phyloP scores from a whole-genome alignment of 371 early-diverging fungal species.

The Enterocytospora artemiae region DNA sequence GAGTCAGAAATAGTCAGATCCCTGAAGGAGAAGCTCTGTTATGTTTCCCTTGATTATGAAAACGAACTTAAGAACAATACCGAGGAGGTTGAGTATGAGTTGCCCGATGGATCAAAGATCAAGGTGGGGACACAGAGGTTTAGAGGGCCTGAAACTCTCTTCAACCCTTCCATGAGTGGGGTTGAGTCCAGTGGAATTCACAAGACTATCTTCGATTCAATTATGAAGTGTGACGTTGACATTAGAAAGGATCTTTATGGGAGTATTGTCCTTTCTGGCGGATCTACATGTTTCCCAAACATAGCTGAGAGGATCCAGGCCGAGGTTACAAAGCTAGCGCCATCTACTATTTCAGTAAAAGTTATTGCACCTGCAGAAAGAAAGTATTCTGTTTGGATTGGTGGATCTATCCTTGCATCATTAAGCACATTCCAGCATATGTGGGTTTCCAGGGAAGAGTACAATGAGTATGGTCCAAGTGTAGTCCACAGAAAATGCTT shows the following conservation, averaged over 20 bases:
- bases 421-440: constrained; percentile 92
- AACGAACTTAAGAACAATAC: constrained; percentile 72
- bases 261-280: constrained; percentile 83
- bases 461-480: constrained; percentile 66
- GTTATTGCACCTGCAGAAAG: constrained; percentile 98
- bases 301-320: constrained; percentile 82
- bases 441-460: constrained; percentile 89
- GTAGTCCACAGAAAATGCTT: constrained; percentile 60
- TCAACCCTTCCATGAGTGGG: constrained; percentile 87
- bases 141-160: constrained; percentile 95
- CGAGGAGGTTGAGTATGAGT: constrained; percentile 76
- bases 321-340: constrained; percentile 90
- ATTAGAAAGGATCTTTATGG: constrained; percentile 86
- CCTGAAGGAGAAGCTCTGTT: constrained; percentile 98
- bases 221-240: constrained; percentile 92
- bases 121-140: constrained; percentile 90
- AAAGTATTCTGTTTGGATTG: constrained; percentile 99
- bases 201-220: constrained; percentile 80
- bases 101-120: constrained; percentile 97
- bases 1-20: constrained; percentile 99
- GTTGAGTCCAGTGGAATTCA: constrained; percentile 80
- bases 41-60: constrained; percentile 91
- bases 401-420: constrained; percentile 97
- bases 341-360: constrained; percentile 94
- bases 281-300: constrained; percentile 62